These are phyloP conservation scores for Gorgonomyces haynaldii DNA, from an alignment of 192 early-diverging fungal genomes.

Conservation along the genomic window DNA sequence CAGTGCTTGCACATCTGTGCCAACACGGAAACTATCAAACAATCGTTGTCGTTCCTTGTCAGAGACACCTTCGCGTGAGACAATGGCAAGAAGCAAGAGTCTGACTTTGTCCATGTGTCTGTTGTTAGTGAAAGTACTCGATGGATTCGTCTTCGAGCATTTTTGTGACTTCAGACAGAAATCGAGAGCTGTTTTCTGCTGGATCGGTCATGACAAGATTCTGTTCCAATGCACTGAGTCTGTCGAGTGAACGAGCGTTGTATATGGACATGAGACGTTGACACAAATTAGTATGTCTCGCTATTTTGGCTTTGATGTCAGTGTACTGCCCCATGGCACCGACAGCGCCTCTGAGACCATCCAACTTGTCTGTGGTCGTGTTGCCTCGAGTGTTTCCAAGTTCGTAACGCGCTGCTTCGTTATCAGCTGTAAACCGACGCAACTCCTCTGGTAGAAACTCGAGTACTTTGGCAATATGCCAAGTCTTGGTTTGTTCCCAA, in stretches of 20 bases:
- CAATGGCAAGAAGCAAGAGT: conserved; percentile 61
- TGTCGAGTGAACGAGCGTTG: too few relatives aligned
- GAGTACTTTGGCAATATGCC: conserved; percentile 70
- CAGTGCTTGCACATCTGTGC: conserved; percentile 58
- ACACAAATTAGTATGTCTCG: background rate
- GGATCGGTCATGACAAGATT: conserved; percentile 62
- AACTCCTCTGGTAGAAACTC: conserved; percentile 55
- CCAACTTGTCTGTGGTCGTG: too few relatives aligned
- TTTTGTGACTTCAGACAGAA: conserved; percentile 49
- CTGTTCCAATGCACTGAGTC: conserved; percentile 64
- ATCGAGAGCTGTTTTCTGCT: conserved; percentile 47
- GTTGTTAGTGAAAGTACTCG: conserved; percentile 20
- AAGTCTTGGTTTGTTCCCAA: conserved; percentile 39
- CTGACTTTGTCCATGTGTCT: conserved; percentile 64
- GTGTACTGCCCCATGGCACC: conserved; percentile 73
- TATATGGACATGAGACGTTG: conserved; percentile 23
- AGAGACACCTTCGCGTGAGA: conserved; percentile 56
- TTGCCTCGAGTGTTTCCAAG: conserved; percentile 1
- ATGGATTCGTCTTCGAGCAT: conserved; percentile 54
- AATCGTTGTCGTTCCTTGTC: conserved; percentile 58
- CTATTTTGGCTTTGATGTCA: conserved; percentile 51
- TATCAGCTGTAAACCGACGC: conserved; percentile 62
- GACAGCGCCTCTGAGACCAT: too few relatives aligned
- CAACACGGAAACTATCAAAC: conserved; percentile 42
- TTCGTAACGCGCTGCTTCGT: conserved; percentile 51